Percentiles rank a stretch among this genome's conserved stretches.
These are phyloP conservation scores for Skeletonema tropicum DNA, from an alignment of 108 stramenopile genomes.

Conservation along the genomic window DNA sequence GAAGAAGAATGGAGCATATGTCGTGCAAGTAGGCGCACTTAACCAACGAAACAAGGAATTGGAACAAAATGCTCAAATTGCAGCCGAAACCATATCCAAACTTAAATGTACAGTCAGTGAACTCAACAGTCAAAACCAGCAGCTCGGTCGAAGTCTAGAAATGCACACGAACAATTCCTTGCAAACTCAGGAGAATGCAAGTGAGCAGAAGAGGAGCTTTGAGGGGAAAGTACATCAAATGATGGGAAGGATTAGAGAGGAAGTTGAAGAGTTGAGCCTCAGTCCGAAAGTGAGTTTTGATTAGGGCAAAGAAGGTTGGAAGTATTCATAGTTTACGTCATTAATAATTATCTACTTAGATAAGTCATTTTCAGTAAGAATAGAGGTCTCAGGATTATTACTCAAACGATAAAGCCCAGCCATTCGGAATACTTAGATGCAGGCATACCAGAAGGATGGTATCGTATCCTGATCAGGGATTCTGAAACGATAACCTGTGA, in stretches of 20 bases:
- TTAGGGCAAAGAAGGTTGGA: not conserved
- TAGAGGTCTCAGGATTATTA: no score
- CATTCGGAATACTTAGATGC: no score
- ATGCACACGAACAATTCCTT: not conserved
- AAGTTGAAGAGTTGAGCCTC: slow-evolving; percentile 7
- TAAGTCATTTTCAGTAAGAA: no score
- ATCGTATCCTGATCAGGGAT: no score
- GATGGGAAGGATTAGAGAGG: slow-evolving; percentile 4
- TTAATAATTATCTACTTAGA: not conserved
- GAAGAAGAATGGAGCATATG: slow-evolving; percentile 1
- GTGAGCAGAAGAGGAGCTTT: not conserved
- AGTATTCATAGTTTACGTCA: not conserved
- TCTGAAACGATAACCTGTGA: no score
- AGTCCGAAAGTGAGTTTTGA: slow-evolving; percentile 5
- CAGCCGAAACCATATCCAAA: not conserved
- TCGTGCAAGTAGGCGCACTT: not conserved
- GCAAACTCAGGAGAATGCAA: not conserved
- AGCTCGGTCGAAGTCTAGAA: not conserved
- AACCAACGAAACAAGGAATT: slow-evolving; percentile 1
- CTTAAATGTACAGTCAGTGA: not conserved
- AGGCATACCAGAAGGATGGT: no score
- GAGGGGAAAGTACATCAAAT: not conserved
- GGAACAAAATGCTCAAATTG: not conserved
- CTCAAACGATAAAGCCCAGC: no score
- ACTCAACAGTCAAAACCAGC: not conserved